A percentile compares a stretch with the other conserved stretches of the same genome.
phyloP scores from a whole-genome alignment of 805 yeast genomes.

The Myxozyma neglecta region DNA sequence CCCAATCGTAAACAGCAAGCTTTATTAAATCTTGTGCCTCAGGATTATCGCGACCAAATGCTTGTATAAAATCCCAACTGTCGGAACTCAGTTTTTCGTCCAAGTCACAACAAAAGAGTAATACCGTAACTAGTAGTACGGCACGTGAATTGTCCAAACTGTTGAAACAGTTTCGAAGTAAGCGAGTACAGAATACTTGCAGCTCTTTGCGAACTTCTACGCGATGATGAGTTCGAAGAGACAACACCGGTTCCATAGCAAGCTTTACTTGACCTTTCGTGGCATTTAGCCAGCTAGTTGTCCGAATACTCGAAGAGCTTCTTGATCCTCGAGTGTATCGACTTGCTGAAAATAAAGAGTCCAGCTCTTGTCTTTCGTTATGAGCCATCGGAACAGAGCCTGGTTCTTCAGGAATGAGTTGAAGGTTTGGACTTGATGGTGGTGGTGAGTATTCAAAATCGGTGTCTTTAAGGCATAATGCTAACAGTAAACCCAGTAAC shows the following conservation, averaged over 20 bases:
- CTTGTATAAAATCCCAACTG: slow-evolving; percentile 4
- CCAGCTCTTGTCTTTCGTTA: slow-evolving; percentile 22
- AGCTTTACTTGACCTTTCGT: slow-evolving; percentile 52
- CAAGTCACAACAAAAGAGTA: slow-evolving; percentile 31
- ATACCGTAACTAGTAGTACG: slow-evolving; percentile 42
- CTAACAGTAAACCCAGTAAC: slow-evolving; percentile 22
- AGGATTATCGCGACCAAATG: slow-evolving; percentile 12
- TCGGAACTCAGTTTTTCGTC: slow-evolving; percentile 14
- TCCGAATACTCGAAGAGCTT: slow-evolving; percentile 37
- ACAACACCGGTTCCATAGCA: slow-evolving; percentile 46
- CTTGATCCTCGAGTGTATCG: background rate
- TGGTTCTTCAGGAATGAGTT: background rate
- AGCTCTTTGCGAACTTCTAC: slow-evolving; percentile 42
- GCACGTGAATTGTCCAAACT: slow-evolving; percentile 45
- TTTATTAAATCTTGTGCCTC: slow-evolving; percentile 24
- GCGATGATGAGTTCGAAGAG: slow-evolving; percentile 38
- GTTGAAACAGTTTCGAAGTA: slow-evolving; percentile 41
- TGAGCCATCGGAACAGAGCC: slow-evolving; percentile 17
- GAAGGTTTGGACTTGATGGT: background rate
- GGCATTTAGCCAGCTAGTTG: slow-evolving; percentile 55
- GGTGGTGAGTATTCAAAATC: background rate
- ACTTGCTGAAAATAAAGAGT: background rate
- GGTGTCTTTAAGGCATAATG: slow-evolving; percentile 3
- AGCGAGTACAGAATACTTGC: slow-evolving; percentile 37
- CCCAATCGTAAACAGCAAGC: slow-evolving; percentile 36